Conservation (phyloP, 768 basidiomycete species). For the Lactarius hengduanensis region DNA sequence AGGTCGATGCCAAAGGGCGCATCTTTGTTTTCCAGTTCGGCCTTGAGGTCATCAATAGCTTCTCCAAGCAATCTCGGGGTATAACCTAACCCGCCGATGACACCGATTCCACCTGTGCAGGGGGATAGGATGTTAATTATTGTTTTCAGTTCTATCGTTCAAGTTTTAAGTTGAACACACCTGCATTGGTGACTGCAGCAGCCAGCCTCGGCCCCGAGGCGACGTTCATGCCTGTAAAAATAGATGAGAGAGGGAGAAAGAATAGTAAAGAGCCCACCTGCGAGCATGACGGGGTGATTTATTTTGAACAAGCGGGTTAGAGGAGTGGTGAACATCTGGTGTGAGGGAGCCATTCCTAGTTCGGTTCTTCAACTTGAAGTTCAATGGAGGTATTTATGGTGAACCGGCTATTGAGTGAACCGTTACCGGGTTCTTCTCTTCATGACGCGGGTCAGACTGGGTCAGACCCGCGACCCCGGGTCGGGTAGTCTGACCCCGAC, state of each 20-base stretch:
- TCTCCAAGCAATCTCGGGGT: constrained; percentile 68
- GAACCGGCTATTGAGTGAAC: neutral
- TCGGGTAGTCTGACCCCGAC: too few relatives aligned
- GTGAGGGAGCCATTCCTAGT: constrained; percentile 50
- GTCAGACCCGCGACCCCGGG: too few relatives aligned
- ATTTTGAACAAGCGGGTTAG: constrained; percentile 75
- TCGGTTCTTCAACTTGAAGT: neutral
- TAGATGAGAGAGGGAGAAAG: constrained; percentile 4
- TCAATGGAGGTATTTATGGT: neutral
- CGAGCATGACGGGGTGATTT: constrained; percentile 82
- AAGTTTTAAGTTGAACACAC: constrained; percentile 34
- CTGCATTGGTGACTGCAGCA: constrained; percentile 90
- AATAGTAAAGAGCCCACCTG: constrained; percentile 42
- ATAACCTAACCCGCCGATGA: constrained; percentile 80
- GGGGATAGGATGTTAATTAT: neutral
- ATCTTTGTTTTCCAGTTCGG: constrained; percentile 66
- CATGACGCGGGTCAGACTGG: too few relatives aligned
- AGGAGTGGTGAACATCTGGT: constrained; percentile 65
- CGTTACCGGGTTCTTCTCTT: neutral
- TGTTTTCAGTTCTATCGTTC: neutral
- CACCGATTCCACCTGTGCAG: constrained; percentile 68
- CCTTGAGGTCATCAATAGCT: constrained; percentile 71
- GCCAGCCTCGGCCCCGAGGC: constrained; percentile 84
- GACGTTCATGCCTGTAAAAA: constrained; percentile 66
- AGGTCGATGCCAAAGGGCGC: constrained; percentile 84